Evolutionary conservation across 139 green algal species (phyloP).

Genomic region (Picochlorum sp.): DNA sequence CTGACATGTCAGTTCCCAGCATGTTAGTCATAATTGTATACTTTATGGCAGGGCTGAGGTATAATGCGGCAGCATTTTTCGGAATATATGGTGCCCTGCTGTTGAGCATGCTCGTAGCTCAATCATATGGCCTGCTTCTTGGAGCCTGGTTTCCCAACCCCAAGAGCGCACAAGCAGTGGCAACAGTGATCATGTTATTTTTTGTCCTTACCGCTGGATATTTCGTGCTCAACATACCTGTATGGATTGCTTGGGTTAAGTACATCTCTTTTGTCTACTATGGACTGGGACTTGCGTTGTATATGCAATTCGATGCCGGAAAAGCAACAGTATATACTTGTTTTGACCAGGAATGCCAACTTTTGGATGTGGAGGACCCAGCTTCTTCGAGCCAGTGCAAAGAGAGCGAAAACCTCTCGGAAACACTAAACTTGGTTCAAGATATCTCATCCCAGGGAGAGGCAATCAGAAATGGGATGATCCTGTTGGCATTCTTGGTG

Average conservation of each 20-base stretch:
- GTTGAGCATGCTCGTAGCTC: constrained; percentile 42
- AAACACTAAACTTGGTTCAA: constrained; percentile 6
- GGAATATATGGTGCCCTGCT: constrained; percentile 37
- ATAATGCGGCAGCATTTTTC: constrained; percentile 48
- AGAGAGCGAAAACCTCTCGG: constrained; percentile 6
- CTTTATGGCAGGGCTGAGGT: constrained; percentile 35
- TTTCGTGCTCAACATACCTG: constrained; percentile 30
- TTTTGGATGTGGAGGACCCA: not conserved
- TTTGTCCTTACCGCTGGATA: constrained; percentile 31
- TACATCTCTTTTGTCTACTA: constrained; percentile 51
- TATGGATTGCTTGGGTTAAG: constrained; percentile 46
- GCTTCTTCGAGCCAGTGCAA: constrained; percentile 4
- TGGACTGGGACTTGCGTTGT: constrained; percentile 10
- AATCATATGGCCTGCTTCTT: constrained; percentile 58
- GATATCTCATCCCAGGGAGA: constrained; percentile 11
- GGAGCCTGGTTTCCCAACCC: constrained; percentile 52
- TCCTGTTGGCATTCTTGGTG: constrained; percentile 19
- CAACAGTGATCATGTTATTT: constrained; percentile 54
- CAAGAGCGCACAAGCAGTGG: constrained; percentile 49
- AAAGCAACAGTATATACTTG: constrained; percentile 8
- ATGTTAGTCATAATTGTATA: constrained; percentile 46
- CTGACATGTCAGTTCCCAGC: constrained; percentile 59
- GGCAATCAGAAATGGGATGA: constrained; percentile 9
- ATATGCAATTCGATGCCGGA: constrained; percentile 18
- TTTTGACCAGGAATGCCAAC: constrained; percentile 8